These are phyloP conservation scores for Fusarium staphyleae DNA, from an alignment of 2,329 filamentous ascomycete species.

Conservation along the genomic window DNA sequence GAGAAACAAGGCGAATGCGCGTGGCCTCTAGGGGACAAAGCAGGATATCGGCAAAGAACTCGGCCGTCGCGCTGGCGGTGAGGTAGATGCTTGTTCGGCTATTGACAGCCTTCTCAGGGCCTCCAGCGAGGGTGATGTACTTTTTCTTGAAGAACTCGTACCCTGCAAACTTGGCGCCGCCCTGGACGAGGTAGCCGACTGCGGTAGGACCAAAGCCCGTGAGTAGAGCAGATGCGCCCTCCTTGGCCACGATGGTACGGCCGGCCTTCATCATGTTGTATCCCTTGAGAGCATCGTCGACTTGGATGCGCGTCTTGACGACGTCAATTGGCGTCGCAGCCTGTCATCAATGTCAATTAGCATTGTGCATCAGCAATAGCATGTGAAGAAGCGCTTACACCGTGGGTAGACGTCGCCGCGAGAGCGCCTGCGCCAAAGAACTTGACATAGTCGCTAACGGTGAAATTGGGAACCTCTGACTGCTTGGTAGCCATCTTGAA, in stretches of 20 bases:
- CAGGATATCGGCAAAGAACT: slow-evolving; percentile 78
- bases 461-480: slow-evolving; percentile 51
- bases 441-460: slow-evolving; percentile 55
- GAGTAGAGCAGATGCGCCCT: slow-evolving; percentile 80
- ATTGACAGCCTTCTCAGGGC: slow-evolving; percentile 53
- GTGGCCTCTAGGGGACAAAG: slow-evolving; percentile 91
- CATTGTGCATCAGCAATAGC: background rate
- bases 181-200: slow-evolving; percentile 88
- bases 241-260: slow-evolving; percentile 77
- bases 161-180: slow-evolving; percentile 88
- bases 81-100: slow-evolving; percentile 71
- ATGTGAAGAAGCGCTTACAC: slow-evolving; percentile 46
- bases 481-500: slow-evolving; percentile 37
- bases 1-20: slow-evolving; percentile 79
- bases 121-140: slow-evolving; percentile 73
- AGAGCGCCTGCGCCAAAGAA: slow-evolving; percentile 62
- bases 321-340: slow-evolving; percentile 67
- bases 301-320: slow-evolving; percentile 91
- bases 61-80: slow-evolving; percentile 71
- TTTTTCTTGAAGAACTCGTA: slow-evolving; percentile 96
- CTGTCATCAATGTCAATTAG: slow-evolving; percentile 39
- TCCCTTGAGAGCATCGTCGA: slow-evolving; percentile 86
- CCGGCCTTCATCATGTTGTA: slow-evolving; percentile 81
- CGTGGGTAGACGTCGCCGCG: slow-evolving; percentile 60
- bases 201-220: slow-evolving; percentile 87